Base-by-base conservation (phyloP, 148 eudicot genomes). In the Camellia sinensis region DNA sequence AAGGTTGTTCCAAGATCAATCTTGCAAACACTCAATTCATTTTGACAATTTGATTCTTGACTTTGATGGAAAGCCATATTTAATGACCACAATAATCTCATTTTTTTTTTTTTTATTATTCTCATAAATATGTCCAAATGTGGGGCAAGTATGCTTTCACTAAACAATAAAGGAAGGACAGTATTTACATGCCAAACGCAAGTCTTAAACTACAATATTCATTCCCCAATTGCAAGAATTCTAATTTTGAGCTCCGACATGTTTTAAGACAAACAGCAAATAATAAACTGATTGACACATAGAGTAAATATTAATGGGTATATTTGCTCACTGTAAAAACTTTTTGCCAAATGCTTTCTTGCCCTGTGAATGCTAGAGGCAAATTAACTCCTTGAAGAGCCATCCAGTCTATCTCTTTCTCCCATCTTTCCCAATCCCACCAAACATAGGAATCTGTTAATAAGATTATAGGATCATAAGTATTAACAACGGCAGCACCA, bases 391-490 rank as follows among this genome's bases (percentile, higher is more conserved):
- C 99, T 86, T 96, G 99, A 83, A 96, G 92, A 74, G 98, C 98
- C 99, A 96, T 96, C 99, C 99, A 96, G 79, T 96, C 99, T 67
- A 96, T 90, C 90, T 96, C 99, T 82, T 94, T 96, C 80, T 96
- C 97, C 99, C 97, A 96, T 86, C 98, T 92, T 89, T 91, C 84
- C 99, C 99, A 93, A 81, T 91, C 95, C 99, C 99, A 96, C 99
- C 99, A 96, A 77, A 92, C 99, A 86, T 87, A 96, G 62, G 99
- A 93, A 91, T 96, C 99, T 96, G 86, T 50, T 73, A 79, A 80
- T 44, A 37, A n/a, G 65, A 79, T 4, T 11, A 60, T 7, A 60
- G 17, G 22, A 68, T 29, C 8, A 22, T 41, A 73, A 13, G 2
- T 56, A 59, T 61, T 22, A 64, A 52, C 17, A 29, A 64, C 10